Percentiles rank a stretch among this genome's conserved stretches.
These are phyloP conservation scores for Pleodorina starrii DNA, from an alignment of 139 green algal species.

Conservation along the genomic window DNA sequence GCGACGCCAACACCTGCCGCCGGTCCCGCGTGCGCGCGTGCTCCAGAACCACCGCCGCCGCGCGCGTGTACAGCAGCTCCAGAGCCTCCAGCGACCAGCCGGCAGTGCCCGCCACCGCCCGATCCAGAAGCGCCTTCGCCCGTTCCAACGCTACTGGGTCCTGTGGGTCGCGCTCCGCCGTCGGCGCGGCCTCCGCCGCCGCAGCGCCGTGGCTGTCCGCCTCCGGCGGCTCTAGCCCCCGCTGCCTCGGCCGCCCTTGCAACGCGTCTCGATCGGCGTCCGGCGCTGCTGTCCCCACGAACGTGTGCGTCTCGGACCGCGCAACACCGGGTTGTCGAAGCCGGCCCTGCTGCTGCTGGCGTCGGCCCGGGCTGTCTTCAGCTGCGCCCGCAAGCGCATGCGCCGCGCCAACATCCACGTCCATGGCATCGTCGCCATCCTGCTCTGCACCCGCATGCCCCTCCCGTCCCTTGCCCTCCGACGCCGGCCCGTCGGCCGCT, in stretches of 20 bases:
- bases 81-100: constrained; percentile 58
- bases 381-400: too few relatives aligned
- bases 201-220: too few relatives aligned
- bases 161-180: not conserved
- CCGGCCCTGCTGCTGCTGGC: too few relatives aligned
- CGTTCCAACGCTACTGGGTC: not conserved
- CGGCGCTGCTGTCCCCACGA: too few relatives aligned
- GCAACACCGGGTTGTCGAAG: too few relatives aligned
- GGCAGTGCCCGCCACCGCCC: constrained; percentile 42
- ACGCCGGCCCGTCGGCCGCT: not conserved
- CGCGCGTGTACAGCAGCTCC: constrained; percentile 60
- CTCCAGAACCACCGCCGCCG: constrained; percentile 52
- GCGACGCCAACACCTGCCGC: constrained; percentile 31
- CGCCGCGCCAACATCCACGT: not conserved
- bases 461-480: not conserved
- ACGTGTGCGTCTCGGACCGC: too few relatives aligned
- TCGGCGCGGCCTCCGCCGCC: too few relatives aligned
- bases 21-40: constrained; percentile 33
- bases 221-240: too few relatives aligned
- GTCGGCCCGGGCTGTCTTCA: too few relatives aligned
- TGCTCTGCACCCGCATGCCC: not conserved
- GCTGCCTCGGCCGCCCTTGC: too few relatives aligned
- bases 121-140: constrained; percentile 46
- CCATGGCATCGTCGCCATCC: not conserved
- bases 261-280: too few relatives aligned